Base-by-base conservation (phyloP, 2,329 filamentous ascomycete species). In the Diaporthe batatas region DNA sequence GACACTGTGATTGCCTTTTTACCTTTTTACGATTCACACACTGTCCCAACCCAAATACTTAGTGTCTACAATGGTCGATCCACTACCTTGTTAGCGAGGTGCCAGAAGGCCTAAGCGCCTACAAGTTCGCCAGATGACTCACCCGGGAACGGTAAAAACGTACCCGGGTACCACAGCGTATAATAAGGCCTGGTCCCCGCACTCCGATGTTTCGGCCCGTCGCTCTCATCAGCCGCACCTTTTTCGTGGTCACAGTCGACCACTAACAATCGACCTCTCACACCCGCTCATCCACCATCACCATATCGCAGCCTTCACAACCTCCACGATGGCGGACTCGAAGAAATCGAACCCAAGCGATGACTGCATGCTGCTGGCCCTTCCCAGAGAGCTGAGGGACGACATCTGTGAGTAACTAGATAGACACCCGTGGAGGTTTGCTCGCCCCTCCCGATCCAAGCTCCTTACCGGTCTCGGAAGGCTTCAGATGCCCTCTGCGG, bases 341-440 rank as follows among this genome's bases (percentile, higher is more conserved):
- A 12, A 39, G 36, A 39, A 39, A 39, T 12, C 11, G 34, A 59
- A 59, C 34, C 14, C 32, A 39, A 23, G 23, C 34, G 34, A 42
- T 42, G 34, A 25, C 55, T 59, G 12, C 55, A 59, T 16, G n/a
- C 10, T 59, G 55, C 34, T 59, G n/a, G 55, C 34, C n/a, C 34
- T 59, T 36, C 55, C 55, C 4, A 59, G 55, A 42, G 55, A 59
- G 55, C 55, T 59, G 55, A 34, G 55, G 2, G 55, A 59, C 55
- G 14, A 18, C 3, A 59, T 59, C 34, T 59, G 55, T 59, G 25
- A 42, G 55, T n/a, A 39, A 39, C 29, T 29, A n/a, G 44, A 10
- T 5, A 18, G 21, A 59, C 34, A 11, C 34, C 29, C 29, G 29
- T 29, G 29, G 29, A 29, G 2, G 25, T 42, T 59, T 59, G n/a